These are phyloP conservation scores for Hypoxylon crocopeplum DNA, from an alignment of 495 filamentous ascomycete genomes.

Conservation along the genomic window DNA sequence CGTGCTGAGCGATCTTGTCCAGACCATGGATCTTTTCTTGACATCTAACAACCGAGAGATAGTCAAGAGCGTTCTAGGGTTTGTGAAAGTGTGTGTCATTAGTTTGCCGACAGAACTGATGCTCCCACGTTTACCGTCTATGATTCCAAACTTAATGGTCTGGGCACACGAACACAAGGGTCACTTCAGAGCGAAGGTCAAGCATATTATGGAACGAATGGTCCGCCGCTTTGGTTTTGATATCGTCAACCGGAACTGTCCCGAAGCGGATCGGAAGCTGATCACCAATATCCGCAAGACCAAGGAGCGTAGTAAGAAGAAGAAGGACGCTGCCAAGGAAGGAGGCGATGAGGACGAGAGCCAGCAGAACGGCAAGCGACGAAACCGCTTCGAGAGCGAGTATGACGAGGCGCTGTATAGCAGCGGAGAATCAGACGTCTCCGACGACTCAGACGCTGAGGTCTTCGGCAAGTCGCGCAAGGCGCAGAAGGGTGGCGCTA, in stretches of 20 bases:
- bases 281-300: conserved; percentile 93
- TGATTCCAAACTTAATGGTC: conserved; percentile 88
- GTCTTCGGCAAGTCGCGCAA: conserved; percentile 60
- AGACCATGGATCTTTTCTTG: conserved; percentile 92
- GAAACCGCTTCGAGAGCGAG: conserved; percentile 79
- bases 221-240: conserved; percentile 88
- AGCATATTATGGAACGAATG: conserved; percentile 94
- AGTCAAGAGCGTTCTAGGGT: conserved; percentile 88
- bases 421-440: conserved; percentile 69
- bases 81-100: conserved; percentile 94
- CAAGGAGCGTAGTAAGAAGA: conserved; percentile 83
- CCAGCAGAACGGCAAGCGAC: conserved; percentile 53
- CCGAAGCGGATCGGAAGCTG: conserved; percentile 86
- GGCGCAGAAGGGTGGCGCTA: conserved; percentile 63
- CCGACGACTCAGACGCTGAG: conserved; percentile 66
- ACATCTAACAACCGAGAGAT: conserved; percentile 96
- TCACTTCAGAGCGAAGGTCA: conserved; percentile 93
- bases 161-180: conserved; percentile 99
- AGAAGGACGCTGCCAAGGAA: conserved; percentile 72
- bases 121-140: conserved; percentile 69
- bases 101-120: conserved; percentile 79
- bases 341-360: conserved; percentile 58
- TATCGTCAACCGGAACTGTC: conserved; percentile 73
- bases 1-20: conserved; percentile 76
- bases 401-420: conserved; percentile 96